Conservation (phyloP, 768 basidiomycete genomes). For the Pisolithus marmoratus region DNA sequence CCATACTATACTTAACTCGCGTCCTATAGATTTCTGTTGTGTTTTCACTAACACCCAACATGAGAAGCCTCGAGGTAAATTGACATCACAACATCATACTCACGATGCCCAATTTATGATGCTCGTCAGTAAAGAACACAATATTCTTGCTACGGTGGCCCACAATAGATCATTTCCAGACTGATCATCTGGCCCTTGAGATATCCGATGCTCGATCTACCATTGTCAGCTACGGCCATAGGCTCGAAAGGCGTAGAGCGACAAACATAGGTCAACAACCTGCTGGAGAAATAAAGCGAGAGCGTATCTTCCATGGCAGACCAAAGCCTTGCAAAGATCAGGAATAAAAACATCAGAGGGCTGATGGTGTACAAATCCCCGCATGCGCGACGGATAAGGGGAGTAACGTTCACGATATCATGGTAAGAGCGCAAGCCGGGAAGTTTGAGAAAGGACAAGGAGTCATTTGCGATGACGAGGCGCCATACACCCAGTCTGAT, state of each 20-base stretch:
- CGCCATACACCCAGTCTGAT: constrained; percentile 21
- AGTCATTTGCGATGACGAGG: constrained; percentile 12
- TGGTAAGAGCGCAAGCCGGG: constrained; percentile 6
- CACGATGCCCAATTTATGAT: constrained; percentile 15
- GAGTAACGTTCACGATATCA: constrained; percentile 1
- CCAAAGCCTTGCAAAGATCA: constrained; percentile 12
- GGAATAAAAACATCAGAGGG: constrained; percentile 12
- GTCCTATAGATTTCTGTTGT: constrained; percentile 5
- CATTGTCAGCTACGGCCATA: too few species aligned
- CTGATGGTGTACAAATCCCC: constrained; percentile 19
- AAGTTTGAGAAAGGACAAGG: neutral
- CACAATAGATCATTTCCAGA: constrained; percentile 5
- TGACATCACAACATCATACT: constrained; percentile 1
- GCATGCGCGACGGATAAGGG: constrained; percentile 11
- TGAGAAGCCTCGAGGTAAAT: neutral
- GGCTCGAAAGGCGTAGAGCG: neutral
- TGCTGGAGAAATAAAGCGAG: constrained; percentile 19
- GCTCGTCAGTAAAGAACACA: constrained; percentile 12
- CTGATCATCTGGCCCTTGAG: neutral
- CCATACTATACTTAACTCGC: constrained; percentile 16
- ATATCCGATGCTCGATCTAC: constrained; percentile 19
- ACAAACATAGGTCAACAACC: constrained; percentile 18
- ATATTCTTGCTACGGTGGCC: constrained; percentile 8
- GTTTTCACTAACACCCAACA: constrained; percentile 2
- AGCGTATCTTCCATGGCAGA: constrained; percentile 13